Conservation (phyloP, 2,329 filamentous ascomycete genomes). For the Echinosphaeria canescens region DNA sequence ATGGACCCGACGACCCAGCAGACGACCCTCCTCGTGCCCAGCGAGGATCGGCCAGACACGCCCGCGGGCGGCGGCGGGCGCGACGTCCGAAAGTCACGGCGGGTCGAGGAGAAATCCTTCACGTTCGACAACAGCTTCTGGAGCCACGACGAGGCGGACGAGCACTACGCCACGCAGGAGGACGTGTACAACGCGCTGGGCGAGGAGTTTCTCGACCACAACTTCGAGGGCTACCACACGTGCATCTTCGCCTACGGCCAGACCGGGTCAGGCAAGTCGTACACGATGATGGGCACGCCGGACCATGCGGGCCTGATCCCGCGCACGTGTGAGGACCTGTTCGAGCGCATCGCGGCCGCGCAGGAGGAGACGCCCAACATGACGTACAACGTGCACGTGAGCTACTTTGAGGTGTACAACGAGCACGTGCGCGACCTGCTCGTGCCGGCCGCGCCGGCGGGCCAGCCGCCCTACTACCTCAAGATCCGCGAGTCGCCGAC, state of each 20-base stretch:
- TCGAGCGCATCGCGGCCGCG: constrained; percentile 68
- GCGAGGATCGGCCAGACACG: constrained; percentile 24
- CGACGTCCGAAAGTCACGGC: constrained; percentile 56
- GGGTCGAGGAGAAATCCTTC: constrained; percentile 75
- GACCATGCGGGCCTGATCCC: constrained; percentile 85
- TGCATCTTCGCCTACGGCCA: constrained; percentile 98
- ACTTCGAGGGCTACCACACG: constrained; percentile 97
- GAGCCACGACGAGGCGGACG: constrained; percentile 64
- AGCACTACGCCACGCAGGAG: constrained; percentile 64
- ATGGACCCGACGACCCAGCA: constrained; percentile 81
- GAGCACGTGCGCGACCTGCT: constrained; percentile 93
- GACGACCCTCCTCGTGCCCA: constrained; percentile 47
- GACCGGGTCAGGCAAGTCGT: constrained; percentile 93
- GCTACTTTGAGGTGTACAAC: constrained; percentile 99
- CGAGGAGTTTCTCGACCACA: constrained; percentile 95
- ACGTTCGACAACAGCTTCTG: constrained; percentile 98
- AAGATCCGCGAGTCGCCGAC: constrained; percentile 93
- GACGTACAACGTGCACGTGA: constrained; percentile 92
- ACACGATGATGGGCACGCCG: constrained; percentile 87
- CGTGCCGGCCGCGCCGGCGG: constrained; percentile 46
- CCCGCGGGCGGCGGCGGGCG: too few species aligned
- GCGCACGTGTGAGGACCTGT: constrained; percentile 86
- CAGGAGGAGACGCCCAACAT: constrained; percentile 70
- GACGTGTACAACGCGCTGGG: constrained; percentile 88
- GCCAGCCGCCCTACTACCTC: constrained; percentile 73